phyloP scores from a whole-genome alignment of 805 yeast genomes.

The Vanderwaltozyma yarrowii region DNA sequence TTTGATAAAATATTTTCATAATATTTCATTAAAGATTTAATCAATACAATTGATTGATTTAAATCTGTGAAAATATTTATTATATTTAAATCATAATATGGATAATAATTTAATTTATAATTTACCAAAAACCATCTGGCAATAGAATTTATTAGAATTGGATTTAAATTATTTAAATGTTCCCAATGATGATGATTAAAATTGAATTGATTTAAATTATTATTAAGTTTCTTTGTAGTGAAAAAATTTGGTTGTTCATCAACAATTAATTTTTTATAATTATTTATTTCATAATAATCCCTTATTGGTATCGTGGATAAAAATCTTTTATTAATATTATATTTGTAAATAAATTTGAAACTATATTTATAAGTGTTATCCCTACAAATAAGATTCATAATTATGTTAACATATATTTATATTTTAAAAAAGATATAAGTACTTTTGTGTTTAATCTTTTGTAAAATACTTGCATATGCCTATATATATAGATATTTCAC shows the following conservation, averaged over 20 bases:
- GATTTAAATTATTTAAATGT: constrained; percentile 1
- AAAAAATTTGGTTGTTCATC: constrained; percentile 2
- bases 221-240: neutral
- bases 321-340: neutral
- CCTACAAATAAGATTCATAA: too few species aligned
- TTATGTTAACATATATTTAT: too few species aligned
- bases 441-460: too few species aligned
- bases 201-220: constrained; percentile 1
- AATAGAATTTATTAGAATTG: constrained; percentile 22
- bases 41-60: constrained; percentile 12
- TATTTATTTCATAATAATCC: constrained; percentile 1
- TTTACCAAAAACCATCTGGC: constrained; percentile 70
- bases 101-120: constrained; percentile 57
- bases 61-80: constrained; percentile 22
- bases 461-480: too few species aligned
- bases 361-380: too few species aligned
- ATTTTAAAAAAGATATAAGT: too few species aligned
- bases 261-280: neutral
- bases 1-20: constrained; percentile 10
- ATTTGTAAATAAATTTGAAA: too few species aligned
- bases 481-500: too few species aligned
- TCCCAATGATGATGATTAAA: constrained; percentile 2
- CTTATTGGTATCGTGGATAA: neutral
- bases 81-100: constrained; percentile 50
- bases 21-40: constrained; percentile 13